Conservation (phyloP, 108 stramenopile genomes). For the Seminavis robusta region DNA sequence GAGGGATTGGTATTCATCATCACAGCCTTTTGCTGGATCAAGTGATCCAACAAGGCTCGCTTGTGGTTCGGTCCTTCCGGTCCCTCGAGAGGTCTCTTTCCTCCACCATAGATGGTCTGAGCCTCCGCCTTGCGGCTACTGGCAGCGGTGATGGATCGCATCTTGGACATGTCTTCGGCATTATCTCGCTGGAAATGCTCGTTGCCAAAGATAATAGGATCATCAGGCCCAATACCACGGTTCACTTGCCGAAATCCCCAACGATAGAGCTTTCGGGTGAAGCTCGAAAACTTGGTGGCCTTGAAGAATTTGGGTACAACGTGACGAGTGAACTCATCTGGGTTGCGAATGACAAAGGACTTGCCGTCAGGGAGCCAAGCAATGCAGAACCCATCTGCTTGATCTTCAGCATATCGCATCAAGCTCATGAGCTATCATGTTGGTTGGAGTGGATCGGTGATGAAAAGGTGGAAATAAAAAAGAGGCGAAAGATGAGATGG, state of each 20-base stretch:
- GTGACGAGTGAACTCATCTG: conserved; percentile 66
- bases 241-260: conserved; percentile 74
- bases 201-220: conserved; percentile 68
- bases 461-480: conserved; percentile 3
- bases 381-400: conserved; percentile 26
- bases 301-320: conserved; percentile 82
- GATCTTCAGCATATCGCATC: conserved; percentile 44
- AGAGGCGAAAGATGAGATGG: background rate
- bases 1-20: background rate
- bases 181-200: conserved; percentile 61
- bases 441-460: background rate
- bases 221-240: conserved; percentile 63
- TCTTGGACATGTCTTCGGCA: conserved; percentile 51
- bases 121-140: conserved; percentile 43
- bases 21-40: conserved; percentile 17
- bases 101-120: conserved; percentile 10
- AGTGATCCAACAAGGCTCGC: conserved; percentile 17
- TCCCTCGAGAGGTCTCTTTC: conserved; percentile 20
- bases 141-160: conserved; percentile 54
- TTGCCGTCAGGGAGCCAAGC: conserved; percentile 69
- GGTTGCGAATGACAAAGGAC: conserved; percentile 66
- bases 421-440: conserved; percentile 52
- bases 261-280: conserved; percentile 83
- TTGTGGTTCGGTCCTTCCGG: conserved; percentile 11
- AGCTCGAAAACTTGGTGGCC: conserved; percentile 76